These are phyloP conservation scores for Lichtheimia ornata DNA, from an alignment of 371 early-diverging fungal species.

Conservation along the genomic window DNA sequence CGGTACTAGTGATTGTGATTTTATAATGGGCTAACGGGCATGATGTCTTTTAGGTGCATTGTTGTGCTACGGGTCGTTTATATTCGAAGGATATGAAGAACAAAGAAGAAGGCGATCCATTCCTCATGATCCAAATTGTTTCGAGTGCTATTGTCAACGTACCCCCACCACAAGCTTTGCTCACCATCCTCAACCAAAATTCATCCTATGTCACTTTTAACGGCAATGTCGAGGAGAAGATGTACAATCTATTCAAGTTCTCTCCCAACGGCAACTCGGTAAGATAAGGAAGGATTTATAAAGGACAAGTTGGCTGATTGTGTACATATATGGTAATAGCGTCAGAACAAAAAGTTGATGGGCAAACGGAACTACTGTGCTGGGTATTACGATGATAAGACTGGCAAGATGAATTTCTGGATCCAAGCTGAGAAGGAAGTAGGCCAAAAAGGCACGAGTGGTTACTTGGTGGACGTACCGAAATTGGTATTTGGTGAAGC, in stretches of 20 bases:
- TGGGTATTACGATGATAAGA: slow-evolving; percentile 31
- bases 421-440: slow-evolving; percentile 36
- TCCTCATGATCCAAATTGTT: slow-evolving; percentile 74
- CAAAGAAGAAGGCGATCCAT: slow-evolving; percentile 60
- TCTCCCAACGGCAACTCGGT: slow-evolving; percentile 38
- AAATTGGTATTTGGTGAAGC: slow-evolving; percentile 35
- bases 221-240: slow-evolving; percentile 36
- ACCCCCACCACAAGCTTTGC: slow-evolving; percentile 42
- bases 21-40: neutral
- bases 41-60: slow-evolving; percentile 50
- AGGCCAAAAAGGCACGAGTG: slow-evolving; percentile 37
- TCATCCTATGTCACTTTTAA: slow-evolving; percentile 34
- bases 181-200: slow-evolving; percentile 38
- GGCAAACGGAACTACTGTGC: slow-evolving; percentile 37
- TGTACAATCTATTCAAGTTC: slow-evolving; percentile 39
- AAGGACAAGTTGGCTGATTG: neutral
- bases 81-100: slow-evolving; percentile 49
- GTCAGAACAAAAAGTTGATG: slow-evolving; percentile 27
- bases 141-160: slow-evolving; percentile 78
- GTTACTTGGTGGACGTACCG: slow-evolving; percentile 38
- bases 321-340: slow-evolving; percentile 3
- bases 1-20: neutral
- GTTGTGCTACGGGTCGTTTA: slow-evolving; percentile 72
- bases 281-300: neutral
- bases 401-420: slow-evolving; percentile 36